Evolutionary conservation across 1,284 basidiomycete species (phyloP), one percentile per base, ranked within the genome.

Genomic region (Trametes pubescens): DNA sequence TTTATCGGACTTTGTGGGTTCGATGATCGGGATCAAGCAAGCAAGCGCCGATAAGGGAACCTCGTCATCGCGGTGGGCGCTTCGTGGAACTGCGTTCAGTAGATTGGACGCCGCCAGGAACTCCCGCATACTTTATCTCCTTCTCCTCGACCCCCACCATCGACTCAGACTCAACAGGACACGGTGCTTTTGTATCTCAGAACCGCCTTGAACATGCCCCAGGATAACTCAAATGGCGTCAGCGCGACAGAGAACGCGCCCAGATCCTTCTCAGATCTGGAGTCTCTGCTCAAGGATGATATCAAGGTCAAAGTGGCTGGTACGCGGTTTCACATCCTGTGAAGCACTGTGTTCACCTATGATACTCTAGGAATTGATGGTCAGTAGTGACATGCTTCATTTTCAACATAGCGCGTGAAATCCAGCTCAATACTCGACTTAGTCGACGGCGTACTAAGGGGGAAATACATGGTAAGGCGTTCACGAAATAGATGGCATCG

Each of bases 271-370:
- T 77, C 85, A 18, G 87, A 93, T 32, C 80, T 96, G 59, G 77
- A 84, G 66, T 56, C 74, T 13, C 74, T 89, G 24, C 80, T 96
- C 59, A 70, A 74, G 58, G 24, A 85, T 72, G 93, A 95, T 77
- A 87, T 80, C 76, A 97, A 96, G 78, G 89, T 98, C 74, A 98
- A 98, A 79, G 92, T 98, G 34, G 96, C 94, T 53, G 95, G 95
- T 92, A 62, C 61, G 86, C 35, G 7, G 16, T 9, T 8, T 6
- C 2, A 8, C 3, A 46, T 3, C 24, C 21, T 11, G 8, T 14
- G 5, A 44, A 2, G 32, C n/a, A 11, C 11, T 51, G 18, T 32
- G 11, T 4, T 53, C 26, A 55, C n/a, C 58, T 40, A 37, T 16
- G 34, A 56, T 11, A n/a, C 29, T 13, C 2, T 57, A 92, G 88